Percentiles rank a stretch among this genome's conserved stretches.
phyloP scores from a whole-genome alignment of 2,329 filamentous ascomycete genomes.

The Dactylellina parvicollis region DNA sequence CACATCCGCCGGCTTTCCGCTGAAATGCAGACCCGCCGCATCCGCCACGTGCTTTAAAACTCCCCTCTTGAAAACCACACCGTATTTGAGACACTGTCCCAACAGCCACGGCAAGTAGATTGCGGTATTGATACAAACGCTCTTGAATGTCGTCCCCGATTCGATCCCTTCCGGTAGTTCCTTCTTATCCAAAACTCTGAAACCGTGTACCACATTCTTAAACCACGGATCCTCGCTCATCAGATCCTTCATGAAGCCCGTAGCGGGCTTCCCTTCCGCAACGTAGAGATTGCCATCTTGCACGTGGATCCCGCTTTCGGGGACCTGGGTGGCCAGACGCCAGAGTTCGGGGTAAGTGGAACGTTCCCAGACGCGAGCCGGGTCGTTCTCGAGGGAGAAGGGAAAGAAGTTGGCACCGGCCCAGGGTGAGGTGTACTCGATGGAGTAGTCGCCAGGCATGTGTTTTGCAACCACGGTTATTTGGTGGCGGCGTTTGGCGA shows the following conservation, averaged over 20 bases:
- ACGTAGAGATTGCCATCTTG: slow-evolving; percentile 66
- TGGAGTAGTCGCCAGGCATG: slow-evolving; percentile 92
- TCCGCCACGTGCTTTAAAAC: slow-evolving; percentile 76
- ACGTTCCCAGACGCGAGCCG: slow-evolving; percentile 38
- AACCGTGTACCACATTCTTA: slow-evolving; percentile 74
- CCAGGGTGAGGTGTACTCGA: slow-evolving; percentile 90
- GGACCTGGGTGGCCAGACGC: slow-evolving; percentile 71
- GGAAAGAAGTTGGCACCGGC: slow-evolving; percentile 77
- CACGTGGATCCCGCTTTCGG: slow-evolving; percentile 82
- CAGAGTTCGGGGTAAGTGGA: slow-evolving; percentile 72
- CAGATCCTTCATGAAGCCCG: slow-evolving; percentile 73
- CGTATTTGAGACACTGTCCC: slow-evolving; percentile 78
- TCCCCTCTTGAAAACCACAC: slow-evolving; percentile 74
- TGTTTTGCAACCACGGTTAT: slow-evolving; percentile 83
- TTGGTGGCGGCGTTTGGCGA: slow-evolving; percentile 68
- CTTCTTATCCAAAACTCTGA: slow-evolving; percentile 32
- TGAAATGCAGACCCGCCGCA: slow-evolving; percentile 71
- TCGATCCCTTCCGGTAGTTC: slow-evolving; percentile 69
- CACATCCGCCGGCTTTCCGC: slow-evolving; percentile 70
- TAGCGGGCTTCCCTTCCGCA: not conserved
- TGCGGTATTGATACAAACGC: slow-evolving; percentile 89
- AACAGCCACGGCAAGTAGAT: slow-evolving; percentile 88
- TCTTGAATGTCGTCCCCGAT: slow-evolving; percentile 79
- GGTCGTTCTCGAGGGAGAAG: slow-evolving; percentile 62
- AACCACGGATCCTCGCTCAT: slow-evolving; percentile 78